Conservation (phyloP, 805 yeast species). For the Kluyveromyces wickerhamii region DNA sequence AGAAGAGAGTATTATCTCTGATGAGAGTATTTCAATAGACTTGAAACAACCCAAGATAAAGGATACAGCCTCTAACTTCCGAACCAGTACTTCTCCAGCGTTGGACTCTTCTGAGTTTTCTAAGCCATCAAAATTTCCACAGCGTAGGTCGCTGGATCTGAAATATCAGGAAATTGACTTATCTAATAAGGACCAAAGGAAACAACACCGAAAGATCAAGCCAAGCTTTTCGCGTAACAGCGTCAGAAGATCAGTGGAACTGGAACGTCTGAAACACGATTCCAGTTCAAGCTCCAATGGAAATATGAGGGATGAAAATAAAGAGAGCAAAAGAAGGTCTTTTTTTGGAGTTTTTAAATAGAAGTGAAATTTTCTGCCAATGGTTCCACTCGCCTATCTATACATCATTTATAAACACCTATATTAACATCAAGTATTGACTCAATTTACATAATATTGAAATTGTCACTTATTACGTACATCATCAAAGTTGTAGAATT, state of each 20-base stretch:
- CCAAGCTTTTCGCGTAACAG: constrained; percentile 1
- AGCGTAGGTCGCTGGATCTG: constrained; percentile 21
- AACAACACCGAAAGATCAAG: constrained; percentile 1
- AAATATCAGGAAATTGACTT: constrained; percentile 20
- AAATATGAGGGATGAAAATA: constrained; percentile 4
- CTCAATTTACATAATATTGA: too few relatives aligned
- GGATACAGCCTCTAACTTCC: background rate
- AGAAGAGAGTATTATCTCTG: constrained; percentile 8
- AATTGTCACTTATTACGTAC: too few relatives aligned
- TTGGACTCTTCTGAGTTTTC: background rate
- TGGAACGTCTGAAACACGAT: constrained; percentile 3
- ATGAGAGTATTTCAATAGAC: constrained; percentile 14
- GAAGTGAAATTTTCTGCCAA: too few relatives aligned
- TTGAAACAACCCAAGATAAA: constrained; percentile 6
- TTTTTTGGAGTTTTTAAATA: constrained; percentile 25
- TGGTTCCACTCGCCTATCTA: too few relatives aligned
- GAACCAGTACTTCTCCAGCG: background rate
- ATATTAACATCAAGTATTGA: too few relatives aligned
- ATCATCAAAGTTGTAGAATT: too few relatives aligned
- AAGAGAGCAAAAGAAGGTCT: constrained; percentile 19
- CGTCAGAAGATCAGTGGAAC: constrained; percentile 1
- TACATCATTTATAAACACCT: too few relatives aligned
- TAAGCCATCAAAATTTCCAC: constrained; percentile 1
- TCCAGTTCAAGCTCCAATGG: background rate
- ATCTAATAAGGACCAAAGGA: constrained; percentile 7